Conservation (phyloP, 257 asterid genomes). For the Salvia splendens region DNA sequence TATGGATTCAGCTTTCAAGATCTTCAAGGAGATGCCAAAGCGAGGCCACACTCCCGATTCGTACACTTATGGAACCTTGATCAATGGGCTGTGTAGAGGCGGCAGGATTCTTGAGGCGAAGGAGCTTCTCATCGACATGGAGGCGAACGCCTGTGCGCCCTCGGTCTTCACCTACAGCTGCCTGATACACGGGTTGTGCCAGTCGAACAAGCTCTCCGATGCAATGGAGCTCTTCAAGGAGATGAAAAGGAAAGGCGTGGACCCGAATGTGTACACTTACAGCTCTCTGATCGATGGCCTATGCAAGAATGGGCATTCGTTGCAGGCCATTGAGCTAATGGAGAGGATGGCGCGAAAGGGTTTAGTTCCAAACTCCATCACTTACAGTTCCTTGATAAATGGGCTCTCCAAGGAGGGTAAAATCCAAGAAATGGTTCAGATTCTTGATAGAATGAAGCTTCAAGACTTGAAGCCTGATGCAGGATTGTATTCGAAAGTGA, state of each 20-base stretch:
- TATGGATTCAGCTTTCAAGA: slow-evolving; percentile 66
- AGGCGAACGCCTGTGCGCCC: slow-evolving; percentile 69
- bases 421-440: slow-evolving; percentile 62
- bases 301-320: slow-evolving; percentile 79
- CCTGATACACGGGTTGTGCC: slow-evolving; percentile 76
- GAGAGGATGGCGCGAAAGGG: slow-evolving; percentile 59
- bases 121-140: slow-evolving; percentile 84
- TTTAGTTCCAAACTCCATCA: slow-evolving; percentile 67
- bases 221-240: slow-evolving; percentile 66
- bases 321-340: slow-evolving; percentile 60
- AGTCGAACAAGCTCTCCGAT: slow-evolving; percentile 54
- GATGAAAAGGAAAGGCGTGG: slow-evolving; percentile 69
- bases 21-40: slow-evolving; percentile 79
- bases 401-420: slow-evolving; percentile 76
- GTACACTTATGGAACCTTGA: slow-evolving; percentile 84
- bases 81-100: slow-evolving; percentile 70
- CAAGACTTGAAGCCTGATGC: slow-evolving; percentile 94
- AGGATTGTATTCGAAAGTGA: slow-evolving; percentile 71
- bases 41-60: slow-evolving; percentile 77
- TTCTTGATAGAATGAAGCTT: slow-evolving; percentile 87
- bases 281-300: slow-evolving; percentile 85
- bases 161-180: slow-evolving; percentile 69
- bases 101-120: slow-evolving; percentile 77
- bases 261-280: slow-evolving; percentile 88
- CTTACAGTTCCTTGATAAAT: slow-evolving; percentile 74